Percentiles rank a stretch among this genome's conserved stretches.
Evolutionary conservation across 495 filamentous ascomycete genomes (phyloP).

Genomic region (Pseudomonodictys pantanalensis): DNA sequence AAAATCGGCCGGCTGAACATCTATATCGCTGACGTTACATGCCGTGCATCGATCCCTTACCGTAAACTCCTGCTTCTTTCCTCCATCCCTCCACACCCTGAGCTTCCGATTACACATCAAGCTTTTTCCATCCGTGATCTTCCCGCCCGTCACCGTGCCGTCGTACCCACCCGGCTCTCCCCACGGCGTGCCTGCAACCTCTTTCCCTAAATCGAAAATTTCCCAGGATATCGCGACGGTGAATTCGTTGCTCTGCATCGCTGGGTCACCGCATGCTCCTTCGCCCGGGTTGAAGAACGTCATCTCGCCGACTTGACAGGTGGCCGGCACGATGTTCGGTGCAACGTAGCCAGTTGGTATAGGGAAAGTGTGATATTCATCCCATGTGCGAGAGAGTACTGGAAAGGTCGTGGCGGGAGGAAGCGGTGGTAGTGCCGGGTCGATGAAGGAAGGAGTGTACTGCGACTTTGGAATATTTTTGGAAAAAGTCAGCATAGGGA

Average conservation of each 20-base stretch:
- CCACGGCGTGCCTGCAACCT: background rate
- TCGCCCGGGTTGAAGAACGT: background rate
- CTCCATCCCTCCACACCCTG: background rate
- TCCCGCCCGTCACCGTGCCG: background rate
- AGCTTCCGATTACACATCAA: background rate
- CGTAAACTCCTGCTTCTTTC: background rate
- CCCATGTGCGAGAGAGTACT: background rate
- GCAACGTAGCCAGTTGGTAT: background rate
- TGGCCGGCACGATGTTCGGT: background rate
- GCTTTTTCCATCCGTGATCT: background rate
- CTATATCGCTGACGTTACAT: background rate
- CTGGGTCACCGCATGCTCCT: background rate
- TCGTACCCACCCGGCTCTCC: too few relatives aligned
- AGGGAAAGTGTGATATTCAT: background rate
- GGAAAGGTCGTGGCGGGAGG: background rate
- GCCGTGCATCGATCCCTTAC: background rate
- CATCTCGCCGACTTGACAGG: background rate
- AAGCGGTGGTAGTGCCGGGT: background rate
- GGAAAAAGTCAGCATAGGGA: too few relatives aligned
- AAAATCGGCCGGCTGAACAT: background rate
- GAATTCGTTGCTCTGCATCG: background rate
- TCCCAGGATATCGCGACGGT: background rate
- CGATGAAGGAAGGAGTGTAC: too few relatives aligned
- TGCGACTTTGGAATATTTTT: too few relatives aligned
- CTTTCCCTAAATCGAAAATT: background rate